Conservation (phyloP, 176 grass and related monocot species). For the Thalia dealbata region DNA sequence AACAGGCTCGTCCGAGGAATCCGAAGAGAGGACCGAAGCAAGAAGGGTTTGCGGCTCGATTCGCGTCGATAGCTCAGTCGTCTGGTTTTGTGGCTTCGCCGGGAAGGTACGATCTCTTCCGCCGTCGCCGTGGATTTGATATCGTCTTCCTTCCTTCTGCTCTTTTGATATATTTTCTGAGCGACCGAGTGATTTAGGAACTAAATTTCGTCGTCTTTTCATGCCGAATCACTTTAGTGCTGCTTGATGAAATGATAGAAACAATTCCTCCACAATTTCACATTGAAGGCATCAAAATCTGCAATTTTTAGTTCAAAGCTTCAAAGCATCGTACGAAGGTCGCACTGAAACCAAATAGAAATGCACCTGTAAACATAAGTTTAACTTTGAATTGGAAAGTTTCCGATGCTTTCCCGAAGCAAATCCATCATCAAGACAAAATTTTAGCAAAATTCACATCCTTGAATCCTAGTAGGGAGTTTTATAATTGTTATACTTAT, state of each 20-base stretch:
- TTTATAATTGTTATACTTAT: neutral
- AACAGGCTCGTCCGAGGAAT: neutral
- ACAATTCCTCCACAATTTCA: no score
- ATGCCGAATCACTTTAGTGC: no score
- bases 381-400: no score
- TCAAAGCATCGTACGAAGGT: no score
- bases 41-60: slow-evolving; percentile 14
- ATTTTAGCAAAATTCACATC: neutral
- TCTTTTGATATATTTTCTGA: no score
- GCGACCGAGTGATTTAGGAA: neutral
- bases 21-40: neutral
- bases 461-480: neutral
- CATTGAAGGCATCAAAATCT: no score
- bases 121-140: neutral
- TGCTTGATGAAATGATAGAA: no score
- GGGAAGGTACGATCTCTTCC: neutral
- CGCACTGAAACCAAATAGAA: no score
- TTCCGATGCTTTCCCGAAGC: no score
- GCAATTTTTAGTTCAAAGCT: no score
- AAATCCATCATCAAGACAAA: neutral
- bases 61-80: neutral
- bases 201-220: neutral
- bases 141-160: no score
- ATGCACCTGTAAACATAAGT: no score
- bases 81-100: slow-evolving; percentile 7